These are phyloP conservation scores for Stipa capillata DNA, from an alignment of 176 grass and related monocot genomes.

Conservation along the genomic window DNA sequence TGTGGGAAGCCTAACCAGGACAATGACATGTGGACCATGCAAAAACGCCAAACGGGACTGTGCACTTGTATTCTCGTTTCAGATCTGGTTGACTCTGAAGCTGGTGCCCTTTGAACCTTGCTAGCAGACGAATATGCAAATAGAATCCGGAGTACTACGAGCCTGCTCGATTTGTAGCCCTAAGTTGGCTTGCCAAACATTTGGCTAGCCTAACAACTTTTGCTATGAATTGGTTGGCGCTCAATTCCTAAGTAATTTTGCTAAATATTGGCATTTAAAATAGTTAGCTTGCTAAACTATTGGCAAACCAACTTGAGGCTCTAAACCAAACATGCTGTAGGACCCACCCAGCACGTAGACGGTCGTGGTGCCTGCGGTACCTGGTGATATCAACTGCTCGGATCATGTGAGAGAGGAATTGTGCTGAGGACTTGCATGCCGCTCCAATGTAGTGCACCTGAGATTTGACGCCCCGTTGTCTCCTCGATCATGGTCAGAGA, in stretches of 20 bases:
- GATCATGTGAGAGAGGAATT: not conserved
- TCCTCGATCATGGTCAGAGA: not conserved
- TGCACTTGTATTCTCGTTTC: not conserved
- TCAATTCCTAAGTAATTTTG: too few relatives aligned
- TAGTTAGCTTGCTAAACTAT: too few relatives aligned
- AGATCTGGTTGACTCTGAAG: not conserved
- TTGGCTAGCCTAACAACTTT: too few relatives aligned
- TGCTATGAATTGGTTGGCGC: too few relatives aligned
- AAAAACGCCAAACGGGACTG: not conserved
- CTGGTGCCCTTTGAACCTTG: not conserved
- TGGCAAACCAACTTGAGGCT: too few relatives aligned
- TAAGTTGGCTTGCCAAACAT: too few relatives aligned
- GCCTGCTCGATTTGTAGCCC: too few relatives aligned
- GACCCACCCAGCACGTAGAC: not conserved
- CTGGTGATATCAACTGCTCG: not conserved
- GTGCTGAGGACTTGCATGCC: not conserved
- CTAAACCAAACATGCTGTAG: too few relatives aligned
- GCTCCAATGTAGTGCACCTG: not conserved
- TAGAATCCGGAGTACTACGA: not conserved
- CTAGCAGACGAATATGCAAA: not conserved
- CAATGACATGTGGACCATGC: constrained; percentile 3
- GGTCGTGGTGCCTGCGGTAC: not conserved
- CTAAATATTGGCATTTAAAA: too few relatives aligned
- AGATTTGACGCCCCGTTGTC: not conserved
- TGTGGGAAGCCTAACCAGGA: constrained; percentile 13